Evolutionary conservation across 805 yeast species (phyloP), one percentile per base, ranked within the genome.

Genomic region (Kazachstania psychrophila): DNA sequence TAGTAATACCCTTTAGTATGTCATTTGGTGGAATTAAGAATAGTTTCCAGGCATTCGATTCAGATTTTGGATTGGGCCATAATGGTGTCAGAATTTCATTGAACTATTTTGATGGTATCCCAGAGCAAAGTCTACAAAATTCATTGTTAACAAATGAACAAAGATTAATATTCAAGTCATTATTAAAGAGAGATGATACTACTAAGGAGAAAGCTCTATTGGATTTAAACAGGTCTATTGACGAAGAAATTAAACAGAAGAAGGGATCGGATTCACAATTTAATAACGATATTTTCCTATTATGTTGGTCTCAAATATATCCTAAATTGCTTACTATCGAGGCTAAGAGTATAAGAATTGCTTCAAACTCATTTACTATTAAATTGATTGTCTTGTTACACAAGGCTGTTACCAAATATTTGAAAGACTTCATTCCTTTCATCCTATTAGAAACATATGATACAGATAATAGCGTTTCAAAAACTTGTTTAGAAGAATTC

Each of bases 151-250:
- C 54, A 4, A 47, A 51, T 28, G 54, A 54, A 14, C 32, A 81
- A 38, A 70, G 72, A 29, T 63, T 87, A 9, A 64, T 77, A n/a
- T 80, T 87, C 65, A 87, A 82, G 53, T 74, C 82, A 8, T 58
- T 88, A 34, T 54, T 80, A 54, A 88, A 87, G 58, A 74, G 81
- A 51, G 95, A 87, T 50, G 71, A 79, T 6, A 77, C 75, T n/a
- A 89, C 97, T 0, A 82, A 78, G 51, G 95, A 85, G 47, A 83
- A 79, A 52, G 86, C 92, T 1, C 62, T 86, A 18, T 53, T 46
- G 5, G 94, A 82, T 28, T 52, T 80, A 22, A 48, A 66, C 3
- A 48, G 56, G 3, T 50, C 60, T 22, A 43, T 72, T 3, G 53
- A 49, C 5, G 23, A 41, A 48, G 4, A 30, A 9, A 13, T 35